Conservation (phyloP, 2,329 filamentous ascomycete genomes). For the Calonectria ilicicola region DNA sequence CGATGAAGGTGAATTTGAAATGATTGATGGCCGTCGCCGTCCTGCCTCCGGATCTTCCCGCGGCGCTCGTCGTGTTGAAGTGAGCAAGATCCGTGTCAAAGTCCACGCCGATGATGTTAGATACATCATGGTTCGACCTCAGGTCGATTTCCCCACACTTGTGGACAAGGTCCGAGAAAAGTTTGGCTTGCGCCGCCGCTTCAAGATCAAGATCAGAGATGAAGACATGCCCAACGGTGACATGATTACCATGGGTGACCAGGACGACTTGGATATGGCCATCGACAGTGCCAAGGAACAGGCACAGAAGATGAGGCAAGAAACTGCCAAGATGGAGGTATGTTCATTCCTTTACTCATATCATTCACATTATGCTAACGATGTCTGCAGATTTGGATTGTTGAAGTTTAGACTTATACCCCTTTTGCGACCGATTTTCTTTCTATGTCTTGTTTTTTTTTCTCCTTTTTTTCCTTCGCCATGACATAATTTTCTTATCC, state of each 20-base stretch:
- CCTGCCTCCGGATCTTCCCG: conserved; percentile 60
- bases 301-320: conserved; percentile 79
- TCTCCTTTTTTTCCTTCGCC: neutral
- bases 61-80: conserved; percentile 71
- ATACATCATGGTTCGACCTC: conserved; percentile 86
- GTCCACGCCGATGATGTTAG: conserved; percentile 92
- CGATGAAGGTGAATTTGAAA: conserved; percentile 84
- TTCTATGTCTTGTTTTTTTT: neutral
- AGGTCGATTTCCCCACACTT: conserved; percentile 81
- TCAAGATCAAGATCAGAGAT: conserved; percentile 90
- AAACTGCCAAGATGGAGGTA: conserved; percentile 96
- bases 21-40: conserved; percentile 69
- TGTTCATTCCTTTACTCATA: conserved; percentile 51
- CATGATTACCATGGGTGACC: conserved; percentile 97
- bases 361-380: conserved; percentile 32
- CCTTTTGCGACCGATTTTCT: conserved; percentile 40
- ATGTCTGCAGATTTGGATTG: conserved; percentile 59
- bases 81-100: conserved; percentile 89
- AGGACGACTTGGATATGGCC: conserved; percentile 94
- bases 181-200: conserved; percentile 80
- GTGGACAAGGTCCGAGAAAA: conserved; percentile 86
- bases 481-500: conserved; percentile 14
- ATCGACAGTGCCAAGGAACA: conserved; percentile 75
- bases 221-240: conserved; percentile 83
- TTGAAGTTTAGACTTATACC: conserved; percentile 52